Evolutionary conservation across 1,284 basidiomycete species (phyloP).

Genomic region (Moesziomyces parantarcticus): DNA sequence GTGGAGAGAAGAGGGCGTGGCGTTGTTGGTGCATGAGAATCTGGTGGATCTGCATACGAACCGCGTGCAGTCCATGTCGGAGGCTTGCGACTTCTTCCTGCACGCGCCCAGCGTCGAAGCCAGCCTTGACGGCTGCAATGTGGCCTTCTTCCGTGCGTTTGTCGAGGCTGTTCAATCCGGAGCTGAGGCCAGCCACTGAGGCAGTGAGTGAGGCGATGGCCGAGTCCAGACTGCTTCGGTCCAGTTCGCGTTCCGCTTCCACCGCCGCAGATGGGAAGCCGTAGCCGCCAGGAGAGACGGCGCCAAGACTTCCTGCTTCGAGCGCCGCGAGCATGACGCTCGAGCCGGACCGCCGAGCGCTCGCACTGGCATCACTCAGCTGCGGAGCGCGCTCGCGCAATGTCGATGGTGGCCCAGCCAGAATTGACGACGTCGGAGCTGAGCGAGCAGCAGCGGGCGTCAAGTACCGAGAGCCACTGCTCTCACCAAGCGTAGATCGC

Average conservation of each 20-base stretch:
- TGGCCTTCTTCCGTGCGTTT: slow-evolving; percentile 46
- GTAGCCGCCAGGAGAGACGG: slow-evolving; percentile 7
- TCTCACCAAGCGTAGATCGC: neutral
- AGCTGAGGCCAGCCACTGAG: slow-evolving; percentile 15
- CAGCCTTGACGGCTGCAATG: slow-evolving; percentile 37
- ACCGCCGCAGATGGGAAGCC: neutral
- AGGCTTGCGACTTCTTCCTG: slow-evolving; percentile 51
- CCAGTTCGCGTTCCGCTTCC: slow-evolving; percentile 12
- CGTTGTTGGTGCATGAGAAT: slow-evolving; percentile 45
- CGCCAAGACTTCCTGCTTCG: slow-evolving; percentile 3
- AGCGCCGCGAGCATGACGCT: slow-evolving; percentile 5
- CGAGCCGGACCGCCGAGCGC: slow-evolving; percentile 7
- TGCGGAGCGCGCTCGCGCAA: slow-evolving; percentile 20
- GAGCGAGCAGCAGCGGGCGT: slow-evolving; percentile 30
- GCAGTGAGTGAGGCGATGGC: slow-evolving; percentile 29
- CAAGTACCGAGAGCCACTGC: slow-evolving; percentile 13
- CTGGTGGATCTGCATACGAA: slow-evolving; percentile 54
- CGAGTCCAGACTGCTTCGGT: slow-evolving; percentile 24
- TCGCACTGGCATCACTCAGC: slow-evolving; percentile 4
- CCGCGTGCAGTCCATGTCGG: slow-evolving; percentile 48
- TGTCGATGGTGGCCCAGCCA: slow-evolving; percentile 7
- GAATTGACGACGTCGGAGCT: slow-evolving; percentile 19
- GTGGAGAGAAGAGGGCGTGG: slow-evolving; percentile 28
- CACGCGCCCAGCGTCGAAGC: slow-evolving; percentile 48
- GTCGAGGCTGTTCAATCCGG: slow-evolving; percentile 29